Base-by-base conservation (phyloP, 352 stramenopile species). In the Globisporangium paroecandrum region DNA sequence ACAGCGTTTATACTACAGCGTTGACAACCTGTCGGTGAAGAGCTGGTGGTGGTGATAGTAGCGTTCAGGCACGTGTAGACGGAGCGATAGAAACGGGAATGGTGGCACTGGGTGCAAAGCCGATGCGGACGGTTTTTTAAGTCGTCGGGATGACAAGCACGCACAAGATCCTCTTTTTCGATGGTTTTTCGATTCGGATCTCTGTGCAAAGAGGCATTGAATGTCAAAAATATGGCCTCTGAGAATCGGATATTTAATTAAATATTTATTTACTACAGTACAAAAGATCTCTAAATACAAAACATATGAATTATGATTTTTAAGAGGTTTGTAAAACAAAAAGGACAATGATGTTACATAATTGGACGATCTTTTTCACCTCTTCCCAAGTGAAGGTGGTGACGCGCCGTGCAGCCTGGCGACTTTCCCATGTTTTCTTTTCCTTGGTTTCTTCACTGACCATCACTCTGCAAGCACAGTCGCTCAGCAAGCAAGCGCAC, bases 371-470 rank as follows among this genome's bases (percentile, higher is more conserved):
- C 38, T 46, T 46, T 43, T 46, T 46, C 38, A 38, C 13, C 15
- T 25, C 3, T 24, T 58, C 13, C 22, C 10, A 46, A 60, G 27
- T 43, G 27, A 8, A 43, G 55, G 55, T 60, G 51, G 22, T 68
- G 62, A 62, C 51, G 62, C 62, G 54, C 38, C 49, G 27, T 20
- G 29, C 38, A 62, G 7, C 54, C 34, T 24, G 62, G 24, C 62
- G 62, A 68, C 62, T 68, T 68, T 68, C 62, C 62, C 62, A 68
- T 68, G 54, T 68, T 61, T 53, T 10, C 32, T 51, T 34, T 32
- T 20, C 34, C 24, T 25, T 36, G 18, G 22, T 57, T 32, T 43
- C 36, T 47, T 47, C 13, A 20, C 38, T 22, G 43, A 56, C 49
- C 49, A 27, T 20, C 34, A 22, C 20, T 51, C 57, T 20, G 27